Evolutionary conservation across 345 rosid species (phyloP).

Genomic region (Ailanthus altissimus): DNA sequence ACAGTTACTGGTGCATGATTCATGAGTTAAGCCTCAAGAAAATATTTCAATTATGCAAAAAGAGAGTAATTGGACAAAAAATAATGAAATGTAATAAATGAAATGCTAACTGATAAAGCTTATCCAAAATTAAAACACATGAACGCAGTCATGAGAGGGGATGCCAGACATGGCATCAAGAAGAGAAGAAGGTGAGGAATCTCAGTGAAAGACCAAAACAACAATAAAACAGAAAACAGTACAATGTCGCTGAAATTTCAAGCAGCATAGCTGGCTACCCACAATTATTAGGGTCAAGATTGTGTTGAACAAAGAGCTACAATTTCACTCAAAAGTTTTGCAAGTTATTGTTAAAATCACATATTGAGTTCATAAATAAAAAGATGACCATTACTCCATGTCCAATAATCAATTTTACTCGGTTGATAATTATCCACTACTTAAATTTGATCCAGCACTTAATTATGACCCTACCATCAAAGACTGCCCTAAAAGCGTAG

Average conservation of each 20-base stretch:
- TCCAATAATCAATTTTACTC: not conserved
- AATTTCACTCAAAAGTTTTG: not conserved
- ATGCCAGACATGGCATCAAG: not conserved
- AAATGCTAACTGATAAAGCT: not conserved
- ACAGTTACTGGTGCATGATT: not conserved
- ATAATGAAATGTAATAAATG: not conserved
- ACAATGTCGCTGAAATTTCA: not conserved
- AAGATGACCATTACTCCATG: not conserved
- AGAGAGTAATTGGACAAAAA: not conserved
- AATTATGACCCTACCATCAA: not conserved
- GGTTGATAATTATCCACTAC: not conserved
- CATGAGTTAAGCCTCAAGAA: not conserved
- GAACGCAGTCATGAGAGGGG: not conserved
- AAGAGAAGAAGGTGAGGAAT: not conserved
- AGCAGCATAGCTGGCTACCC: not conserved
- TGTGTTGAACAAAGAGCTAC: not conserved
- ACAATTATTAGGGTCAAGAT: not conserved
- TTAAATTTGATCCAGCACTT: not conserved
- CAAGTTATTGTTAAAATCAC: not conserved
- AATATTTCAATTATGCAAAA: not conserved
- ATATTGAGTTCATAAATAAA: not conserved
- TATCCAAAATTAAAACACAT: not conserved
- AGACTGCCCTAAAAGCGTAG: not conserved
- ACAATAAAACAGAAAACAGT: not conserved
- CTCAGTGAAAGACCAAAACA: not conserved